Conservation (phyloP, 352 stramenopile species). For the Phytophthora hibernalis region DNA sequence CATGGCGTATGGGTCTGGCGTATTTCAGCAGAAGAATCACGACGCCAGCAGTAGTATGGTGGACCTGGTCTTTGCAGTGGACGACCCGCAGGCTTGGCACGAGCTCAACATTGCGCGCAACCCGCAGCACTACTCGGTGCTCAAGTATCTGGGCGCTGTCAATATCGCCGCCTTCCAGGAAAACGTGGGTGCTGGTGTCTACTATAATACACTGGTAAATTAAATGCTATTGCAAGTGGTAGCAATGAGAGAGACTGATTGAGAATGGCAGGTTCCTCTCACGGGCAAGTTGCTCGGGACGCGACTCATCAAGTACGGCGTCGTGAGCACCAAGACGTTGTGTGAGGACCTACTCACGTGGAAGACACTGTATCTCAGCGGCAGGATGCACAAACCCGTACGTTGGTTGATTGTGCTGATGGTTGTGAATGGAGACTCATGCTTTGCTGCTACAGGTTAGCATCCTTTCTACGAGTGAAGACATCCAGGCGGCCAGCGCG, state of each 20-base stretch:
- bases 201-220: conserved; percentile 86
- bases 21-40: conserved; percentile 84
- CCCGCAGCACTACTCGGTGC: conserved; percentile 80
- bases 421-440: not conserved
- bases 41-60: conserved; percentile 84
- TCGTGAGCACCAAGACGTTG: conserved; percentile 84
- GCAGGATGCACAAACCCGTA: conserved; percentile 89
- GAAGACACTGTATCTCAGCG: conserved; percentile 89
- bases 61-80: conserved; percentile 89
- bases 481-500: conserved; percentile 58
- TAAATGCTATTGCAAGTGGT: not conserved
- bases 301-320: conserved; percentile 90
- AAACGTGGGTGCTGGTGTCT: conserved; percentile 80
- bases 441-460: conserved; percentile 49
- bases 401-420: conserved; percentile 18
- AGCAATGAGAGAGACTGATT: not conserved
- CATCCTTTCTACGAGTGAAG: conserved; percentile 56
- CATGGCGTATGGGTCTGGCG: conserved; percentile 87
- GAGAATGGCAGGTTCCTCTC: conserved; percentile 52
- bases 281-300: conserved; percentile 59
- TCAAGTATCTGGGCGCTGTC: conserved; percentile 70
- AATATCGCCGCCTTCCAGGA: conserved; percentile 74
- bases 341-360: conserved; percentile 80
- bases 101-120: conserved; percentile 79
- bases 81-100: conserved; percentile 86